phyloP scores from a whole-genome alignment of 176 grass and related monocot species.

The Typha latifolia region DNA sequence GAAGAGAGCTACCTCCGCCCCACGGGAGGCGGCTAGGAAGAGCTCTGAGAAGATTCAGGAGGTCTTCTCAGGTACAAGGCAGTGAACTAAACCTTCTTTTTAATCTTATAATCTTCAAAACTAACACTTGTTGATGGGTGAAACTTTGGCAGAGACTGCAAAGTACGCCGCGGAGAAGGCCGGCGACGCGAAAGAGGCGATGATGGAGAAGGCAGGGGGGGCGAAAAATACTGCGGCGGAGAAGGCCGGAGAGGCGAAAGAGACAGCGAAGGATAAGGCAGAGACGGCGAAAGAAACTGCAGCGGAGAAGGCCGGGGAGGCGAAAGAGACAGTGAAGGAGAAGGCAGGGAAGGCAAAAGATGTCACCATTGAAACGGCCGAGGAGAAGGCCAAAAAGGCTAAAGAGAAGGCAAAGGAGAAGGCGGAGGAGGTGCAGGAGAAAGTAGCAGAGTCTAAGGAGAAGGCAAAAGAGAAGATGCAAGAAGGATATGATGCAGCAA shows the following conservation, averaged over 20 bases:
- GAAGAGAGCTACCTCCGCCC: background rate
- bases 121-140: background rate
- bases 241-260: slow-evolving; percentile 22
- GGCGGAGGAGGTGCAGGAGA: slow-evolving; percentile 28
- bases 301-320: slow-evolving; percentile 15
- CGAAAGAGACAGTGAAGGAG: slow-evolving; percentile 12
- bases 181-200: slow-evolving; percentile 6
- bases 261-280: slow-evolving; percentile 30
- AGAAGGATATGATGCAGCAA: background rate
- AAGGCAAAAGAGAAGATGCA: background rate
- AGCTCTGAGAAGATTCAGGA: background rate
- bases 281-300: slow-evolving; percentile 16
- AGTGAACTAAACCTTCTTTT: background rate
- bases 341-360: slow-evolving; percentile 21
- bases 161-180: slow-evolving; percentile 14
- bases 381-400: slow-evolving; percentile 25
- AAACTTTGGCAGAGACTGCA: background rate
- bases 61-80: background rate
- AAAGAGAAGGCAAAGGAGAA: slow-evolving; percentile 31
- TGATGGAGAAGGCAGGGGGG: slow-evolving; percentile 12
- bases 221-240: slow-evolving; percentile 21
- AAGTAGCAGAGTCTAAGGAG: background rate
- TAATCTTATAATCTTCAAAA: background rate
- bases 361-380: slow-evolving; percentile 19
- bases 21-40: background rate